phyloP scores from a whole-genome alignment of 83 land plant species.

The Thuja plicata region DNA sequence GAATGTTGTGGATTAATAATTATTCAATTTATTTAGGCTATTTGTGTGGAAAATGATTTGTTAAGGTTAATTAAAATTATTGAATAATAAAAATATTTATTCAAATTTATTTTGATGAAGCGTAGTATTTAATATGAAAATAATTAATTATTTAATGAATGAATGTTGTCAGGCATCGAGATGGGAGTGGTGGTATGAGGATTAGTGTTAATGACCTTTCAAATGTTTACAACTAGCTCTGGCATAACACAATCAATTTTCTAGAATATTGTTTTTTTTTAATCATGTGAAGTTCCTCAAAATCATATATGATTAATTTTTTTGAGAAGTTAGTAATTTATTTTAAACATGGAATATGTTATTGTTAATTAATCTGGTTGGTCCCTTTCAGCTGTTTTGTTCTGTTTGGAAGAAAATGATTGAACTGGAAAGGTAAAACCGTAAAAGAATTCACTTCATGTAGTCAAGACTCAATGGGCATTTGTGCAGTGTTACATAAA shows the following conservation, averaged over 20 bases:
- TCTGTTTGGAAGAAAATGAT: not conserved
- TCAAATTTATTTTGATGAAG: too few relatives aligned
- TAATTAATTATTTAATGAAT: too few relatives aligned
- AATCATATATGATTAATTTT: too few relatives aligned
- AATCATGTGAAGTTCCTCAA: not conserved
- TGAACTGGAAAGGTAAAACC: not conserved
- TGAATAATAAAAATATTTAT: too few relatives aligned
- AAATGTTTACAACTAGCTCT: not conserved
- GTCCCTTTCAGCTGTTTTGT: not conserved
- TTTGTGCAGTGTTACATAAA: not conserved
- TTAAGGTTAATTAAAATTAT: too few relatives aligned
- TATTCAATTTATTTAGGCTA: too few relatives aligned
- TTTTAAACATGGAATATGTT: not conserved
- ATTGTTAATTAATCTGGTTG: not conserved
- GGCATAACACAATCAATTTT: not conserved
- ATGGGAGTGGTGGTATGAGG: too few relatives aligned
- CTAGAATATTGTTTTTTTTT: not conserved
- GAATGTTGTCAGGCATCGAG: too few relatives aligned
- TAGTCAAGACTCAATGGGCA: not conserved
- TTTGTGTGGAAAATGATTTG: too few relatives aligned
- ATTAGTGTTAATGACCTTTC: too few relatives aligned
- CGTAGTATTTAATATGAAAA: too few relatives aligned
- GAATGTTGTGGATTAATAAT: too few relatives aligned
- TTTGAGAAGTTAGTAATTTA: not conserved
- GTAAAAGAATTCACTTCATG: not conserved